A percentile compares a stretch with the other conserved stretches of the same genome.
These are phyloP conservation scores for Pseudogymnoascus sp. DNA, from an alignment of 2,329 filamentous ascomycete species.

Conservation along the genomic window DNA sequence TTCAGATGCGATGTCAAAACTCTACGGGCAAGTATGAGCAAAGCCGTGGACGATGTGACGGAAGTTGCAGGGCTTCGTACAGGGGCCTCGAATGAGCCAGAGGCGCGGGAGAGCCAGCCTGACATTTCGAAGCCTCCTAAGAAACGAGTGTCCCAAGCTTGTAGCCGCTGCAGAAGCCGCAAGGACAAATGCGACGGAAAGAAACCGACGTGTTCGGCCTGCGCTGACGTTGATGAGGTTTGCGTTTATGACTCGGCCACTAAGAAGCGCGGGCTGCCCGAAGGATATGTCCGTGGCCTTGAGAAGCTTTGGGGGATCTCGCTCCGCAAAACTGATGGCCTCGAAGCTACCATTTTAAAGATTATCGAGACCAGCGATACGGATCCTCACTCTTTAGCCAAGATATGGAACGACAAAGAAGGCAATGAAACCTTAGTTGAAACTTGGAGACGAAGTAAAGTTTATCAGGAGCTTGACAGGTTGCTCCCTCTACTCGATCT, in stretches of 20 bases:
- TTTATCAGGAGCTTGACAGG: constrained; percentile 25
- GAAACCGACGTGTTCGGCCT: constrained; percentile 56
- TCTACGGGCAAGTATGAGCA: not conserved
- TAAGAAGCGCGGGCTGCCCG: constrained; percentile 70
- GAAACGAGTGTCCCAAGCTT: constrained; percentile 41
- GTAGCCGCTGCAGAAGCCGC: constrained; percentile 44
- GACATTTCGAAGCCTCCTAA: constrained; percentile 16
- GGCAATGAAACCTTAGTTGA: constrained; percentile 27
- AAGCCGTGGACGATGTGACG: constrained; percentile 1
- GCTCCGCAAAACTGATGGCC: constrained; percentile 40
- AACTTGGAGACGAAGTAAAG: constrained; percentile 25
- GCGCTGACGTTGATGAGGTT: constrained; percentile 39
- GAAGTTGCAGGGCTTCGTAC: not conserved
- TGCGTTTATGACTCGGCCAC: constrained; percentile 63
- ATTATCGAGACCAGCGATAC: constrained; percentile 29
- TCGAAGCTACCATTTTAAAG: constrained; percentile 39
- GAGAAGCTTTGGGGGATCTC: constrained; percentile 51
- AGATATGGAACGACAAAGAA: constrained; percentile 30
- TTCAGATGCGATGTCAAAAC: not conserved
- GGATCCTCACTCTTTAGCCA: constrained; percentile 6
- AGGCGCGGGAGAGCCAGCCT: not conserved
- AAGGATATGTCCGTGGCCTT: constrained; percentile 69
- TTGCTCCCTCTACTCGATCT: constrained; percentile 24
- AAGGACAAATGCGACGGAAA: constrained; percentile 55
- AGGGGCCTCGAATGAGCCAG: not conserved